A percentile compares a stretch with the other conserved stretches of the same genome.
These are phyloP conservation scores for Camellia lanceoleosa DNA, from an alignment of 148 eudicot species.

Conservation along the genomic window DNA sequence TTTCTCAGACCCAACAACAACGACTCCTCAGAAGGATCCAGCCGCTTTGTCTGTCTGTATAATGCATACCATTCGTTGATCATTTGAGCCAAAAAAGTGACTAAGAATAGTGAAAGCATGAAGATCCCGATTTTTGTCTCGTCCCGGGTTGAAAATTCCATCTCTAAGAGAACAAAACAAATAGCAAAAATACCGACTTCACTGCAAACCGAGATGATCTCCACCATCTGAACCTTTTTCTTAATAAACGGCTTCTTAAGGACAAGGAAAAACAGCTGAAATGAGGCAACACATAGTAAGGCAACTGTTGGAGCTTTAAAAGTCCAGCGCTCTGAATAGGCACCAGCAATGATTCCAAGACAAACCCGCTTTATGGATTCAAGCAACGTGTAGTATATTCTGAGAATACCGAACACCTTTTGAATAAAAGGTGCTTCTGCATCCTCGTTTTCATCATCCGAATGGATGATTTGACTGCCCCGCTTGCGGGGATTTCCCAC, in stretches of 20 bases:
- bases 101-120: slow-evolving; percentile 55
- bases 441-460: slow-evolving; percentile 96
- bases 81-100: slow-evolving; percentile 54
- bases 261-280: slow-evolving; percentile 81
- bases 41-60: slow-evolving; percentile 53
- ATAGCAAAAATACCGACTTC: slow-evolving; percentile 63
- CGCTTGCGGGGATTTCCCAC: slow-evolving; percentile 33
- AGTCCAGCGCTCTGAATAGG: slow-evolving; percentile 38
- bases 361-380: slow-evolving; percentile 67
- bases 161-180: slow-evolving; percentile 41
- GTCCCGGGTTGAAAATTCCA: slow-evolving; percentile 26
- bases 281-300: slow-evolving; percentile 67
- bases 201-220: slow-evolving; percentile 67
- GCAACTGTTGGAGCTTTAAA: slow-evolving; percentile 43
- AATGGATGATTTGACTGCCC: slow-evolving; percentile 58
- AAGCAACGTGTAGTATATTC: slow-evolving; percentile 81
- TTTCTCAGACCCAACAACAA: slow-evolving; percentile 53
- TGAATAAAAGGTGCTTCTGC: slow-evolving; percentile 95
- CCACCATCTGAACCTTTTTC: slow-evolving; percentile 82
- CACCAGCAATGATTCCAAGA: slow-evolving; percentile 66
- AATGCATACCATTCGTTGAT: slow-evolving; percentile 75
- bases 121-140: slow-evolving; percentile 50
- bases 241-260: slow-evolving; percentile 94
- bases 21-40: slow-evolving; percentile 44
- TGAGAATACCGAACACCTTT: slow-evolving; percentile 79